Base-by-base conservation (phyloP, 106 monocot species). In the Dendrobium huoshanense region DNA sequence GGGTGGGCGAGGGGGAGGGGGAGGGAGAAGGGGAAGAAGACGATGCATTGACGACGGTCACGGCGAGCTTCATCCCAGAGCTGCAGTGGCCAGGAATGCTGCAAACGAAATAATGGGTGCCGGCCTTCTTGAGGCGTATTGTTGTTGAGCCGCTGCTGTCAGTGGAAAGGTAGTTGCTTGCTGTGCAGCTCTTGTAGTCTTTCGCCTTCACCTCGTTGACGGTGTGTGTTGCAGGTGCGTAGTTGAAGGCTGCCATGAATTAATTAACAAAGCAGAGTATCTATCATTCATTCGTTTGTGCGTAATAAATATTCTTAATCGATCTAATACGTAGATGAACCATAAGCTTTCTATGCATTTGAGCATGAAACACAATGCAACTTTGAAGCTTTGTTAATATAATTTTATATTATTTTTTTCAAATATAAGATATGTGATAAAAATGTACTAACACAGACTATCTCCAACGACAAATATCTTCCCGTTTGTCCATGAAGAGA, bases 61-160 rank as follows among this genome's bases (percentile, higher is more conserved):
- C 83, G 10, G 84, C 41, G n/a, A 92, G 77, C 72, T 92, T 92
- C 89, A 85, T 85, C 43, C 91, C 91, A 11, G 58, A 20, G 55
- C 49, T n/a, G 75, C 91, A 92, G 76, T 91, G 91, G 3, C 88
- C 83, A 49, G 85, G 55, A 9, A 80, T 44, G 9, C 82, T 73
- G 72, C 91, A 92, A 18, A 89, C 77, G 85, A 82, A 88, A 78
- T 84, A 89, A 80, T 67, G 87, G 18, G 59, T 81, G 31, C 90
- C 90, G 73, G 86, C 75, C n/a, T 77, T 27, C 49, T 84, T 67
- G 47, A 90, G 88, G n/a, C 73, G 3, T 22, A 92, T 44, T 44
- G 77, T 83, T 75, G 88, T 83, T 0, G 82, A 13, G 4, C 86
- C 84, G 78, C 77, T 90, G 79, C 72, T 82, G 76, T 85, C 84